Evolutionary conservation across 345 rosid species (phyloP).

Genomic region (Pistacia integerrima): DNA sequence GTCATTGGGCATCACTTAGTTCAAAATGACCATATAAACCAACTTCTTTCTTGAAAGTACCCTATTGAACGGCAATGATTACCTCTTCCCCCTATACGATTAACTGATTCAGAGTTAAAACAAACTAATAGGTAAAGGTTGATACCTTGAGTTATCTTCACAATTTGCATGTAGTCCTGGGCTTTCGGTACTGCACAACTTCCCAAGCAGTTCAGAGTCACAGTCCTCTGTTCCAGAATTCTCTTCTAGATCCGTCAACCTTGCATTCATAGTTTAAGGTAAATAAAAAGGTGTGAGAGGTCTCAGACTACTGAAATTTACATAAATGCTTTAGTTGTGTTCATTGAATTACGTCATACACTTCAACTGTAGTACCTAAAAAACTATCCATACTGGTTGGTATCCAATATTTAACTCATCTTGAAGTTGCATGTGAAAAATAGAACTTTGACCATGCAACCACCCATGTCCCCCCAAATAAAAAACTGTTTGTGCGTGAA

Average conservation of each 20-base stretch:
- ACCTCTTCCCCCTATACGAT: neutral
- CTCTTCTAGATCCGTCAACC: constrained; percentile 87
- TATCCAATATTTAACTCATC: neutral
- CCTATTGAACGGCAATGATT: neutral
- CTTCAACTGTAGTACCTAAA: neutral
- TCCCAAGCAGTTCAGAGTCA: constrained; percentile 55
- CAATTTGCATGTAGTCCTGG: constrained; percentile 32
- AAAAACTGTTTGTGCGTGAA: neutral
- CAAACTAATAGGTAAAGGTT: neutral
- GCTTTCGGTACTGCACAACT: constrained; percentile 32
- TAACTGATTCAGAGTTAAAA: neutral
- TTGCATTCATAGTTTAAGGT: constrained; percentile 25
- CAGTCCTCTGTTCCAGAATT: constrained; percentile 59
- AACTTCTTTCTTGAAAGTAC: neutral
- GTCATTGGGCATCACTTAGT: no score
- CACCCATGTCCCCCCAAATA: neutral
- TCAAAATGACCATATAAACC: neutral
- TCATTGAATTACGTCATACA: neutral
- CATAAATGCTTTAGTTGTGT: neutral
- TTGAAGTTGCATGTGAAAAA: neutral
- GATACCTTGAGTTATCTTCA: constrained; percentile 15
- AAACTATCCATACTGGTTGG: neutral
- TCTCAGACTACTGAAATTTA: neutral
- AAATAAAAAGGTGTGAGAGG: neutral
- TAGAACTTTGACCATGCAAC: neutral